Percentiles rank a stretch among this genome's conserved stretches.
phyloP scores from a whole-genome alignment of 345 rosid species.

The Noccaea bulbosa region DNA sequence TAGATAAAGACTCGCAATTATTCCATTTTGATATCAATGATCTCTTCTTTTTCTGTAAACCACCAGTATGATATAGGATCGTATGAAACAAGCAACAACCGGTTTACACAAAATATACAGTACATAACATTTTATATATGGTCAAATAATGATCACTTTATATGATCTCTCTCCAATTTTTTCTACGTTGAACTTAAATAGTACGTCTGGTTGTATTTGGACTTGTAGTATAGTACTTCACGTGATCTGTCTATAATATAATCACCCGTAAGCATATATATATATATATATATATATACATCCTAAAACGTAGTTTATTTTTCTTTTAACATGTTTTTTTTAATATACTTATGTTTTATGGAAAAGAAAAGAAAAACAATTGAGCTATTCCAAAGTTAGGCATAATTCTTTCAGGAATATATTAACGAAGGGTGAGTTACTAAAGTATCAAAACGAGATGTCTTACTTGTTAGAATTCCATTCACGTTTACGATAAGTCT shows the following conservation, averaged over 20 bases:
- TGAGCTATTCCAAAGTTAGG: not conserved
- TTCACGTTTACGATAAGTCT: constrained; percentile 40
- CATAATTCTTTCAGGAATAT: not conserved
- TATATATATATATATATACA: no score
- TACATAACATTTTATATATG: not conserved
- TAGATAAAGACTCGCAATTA: constrained; percentile 23
- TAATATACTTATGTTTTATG: not conserved
- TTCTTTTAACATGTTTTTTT: not conserved
- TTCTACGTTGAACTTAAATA: not conserved
- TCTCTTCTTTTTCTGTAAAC: constrained; percentile 29
- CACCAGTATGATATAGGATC: constrained; percentile 35
- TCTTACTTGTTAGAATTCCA: constrained; percentile 38
- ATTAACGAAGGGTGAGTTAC: not conserved
- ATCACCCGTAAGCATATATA: not conserved
- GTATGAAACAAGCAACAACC: constrained; percentile 30
- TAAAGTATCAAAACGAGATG: constrained; percentile 29
- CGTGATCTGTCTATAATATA: constrained; percentile 7
- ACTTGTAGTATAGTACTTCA: constrained; percentile 1
- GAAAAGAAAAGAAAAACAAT: not conserved
- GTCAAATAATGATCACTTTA: not conserved
- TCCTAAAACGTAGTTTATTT: not conserved
- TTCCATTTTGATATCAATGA: constrained; percentile 35
- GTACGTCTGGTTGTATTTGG: not conserved
- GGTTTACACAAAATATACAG: constrained; percentile 10
- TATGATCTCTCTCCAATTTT: not conserved